Evolutionary conservation across 441 rosid genomes (phyloP).

Genomic region (Flueggea neowawraea): DNA sequence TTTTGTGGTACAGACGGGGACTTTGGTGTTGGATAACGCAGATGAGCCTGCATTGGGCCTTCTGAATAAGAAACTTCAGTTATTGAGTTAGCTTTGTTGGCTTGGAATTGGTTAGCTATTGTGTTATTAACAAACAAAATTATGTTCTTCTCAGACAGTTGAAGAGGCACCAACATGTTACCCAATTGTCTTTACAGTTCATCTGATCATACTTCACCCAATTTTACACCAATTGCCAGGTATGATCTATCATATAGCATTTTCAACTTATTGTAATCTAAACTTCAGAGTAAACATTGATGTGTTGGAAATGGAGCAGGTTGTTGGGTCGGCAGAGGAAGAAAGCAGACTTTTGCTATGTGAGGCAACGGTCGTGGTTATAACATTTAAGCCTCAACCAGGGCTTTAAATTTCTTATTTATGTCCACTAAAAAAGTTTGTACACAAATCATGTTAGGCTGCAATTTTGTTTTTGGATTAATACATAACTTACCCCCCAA

Average conservation of each 20-base stretch:
- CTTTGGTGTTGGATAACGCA: constrained; percentile 41
- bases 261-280: too few relatives aligned
- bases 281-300: not conserved
- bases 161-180: constrained; percentile 65
- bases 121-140: not conserved
- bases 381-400: constrained; percentile 18
- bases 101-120: not conserved
- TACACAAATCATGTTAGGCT: too few relatives aligned
- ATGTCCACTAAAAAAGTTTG: too few relatives aligned
- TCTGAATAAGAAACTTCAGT: not conserved
- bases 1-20: constrained; percentile 42
- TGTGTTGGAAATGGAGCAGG: constrained; percentile 43
- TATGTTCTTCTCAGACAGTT: constrained; percentile 43
- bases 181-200: constrained; percentile 70
- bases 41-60: constrained; percentile 67
- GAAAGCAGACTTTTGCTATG: constrained; percentile 77
- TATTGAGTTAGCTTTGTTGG: not conserved
- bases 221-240: constrained; percentile 78
- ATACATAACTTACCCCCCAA: too few relatives aligned
- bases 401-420: not conserved
- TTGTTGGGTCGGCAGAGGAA: constrained; percentile 71
- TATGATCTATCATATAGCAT: constrained; percentile 17
- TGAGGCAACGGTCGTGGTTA: constrained; percentile 78
- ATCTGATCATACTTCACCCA: constrained; percentile 61
- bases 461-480: too few relatives aligned